Conservation (phyloP, 768 basidiomycete genomes). For the Pisolithus microcarpus region DNA sequence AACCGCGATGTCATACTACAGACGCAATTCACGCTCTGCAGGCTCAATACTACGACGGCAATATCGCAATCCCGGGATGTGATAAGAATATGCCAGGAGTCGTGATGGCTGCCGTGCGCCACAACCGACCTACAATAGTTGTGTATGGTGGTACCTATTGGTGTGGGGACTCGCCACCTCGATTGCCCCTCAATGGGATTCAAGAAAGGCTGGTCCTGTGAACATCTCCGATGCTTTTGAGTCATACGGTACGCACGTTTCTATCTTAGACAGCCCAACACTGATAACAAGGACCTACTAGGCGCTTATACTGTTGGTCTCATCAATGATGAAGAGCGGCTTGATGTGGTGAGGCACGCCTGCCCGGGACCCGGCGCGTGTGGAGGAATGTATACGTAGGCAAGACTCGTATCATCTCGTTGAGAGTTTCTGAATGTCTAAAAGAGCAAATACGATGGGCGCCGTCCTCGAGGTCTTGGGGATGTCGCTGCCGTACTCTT, state of each 20-base stretch:
- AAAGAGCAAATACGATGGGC: constrained; percentile 85
- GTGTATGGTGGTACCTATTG: constrained; percentile 84
- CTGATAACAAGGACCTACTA: constrained; percentile 20
- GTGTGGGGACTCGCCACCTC: constrained; percentile 63
- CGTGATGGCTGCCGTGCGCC: constrained; percentile 77
- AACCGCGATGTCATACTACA: not conserved
- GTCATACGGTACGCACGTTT: constrained; percentile 52
- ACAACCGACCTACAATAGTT: constrained; percentile 84
- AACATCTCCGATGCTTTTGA: constrained; percentile 84
- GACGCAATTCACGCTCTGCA: constrained; percentile 17
- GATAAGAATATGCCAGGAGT: constrained; percentile 94
- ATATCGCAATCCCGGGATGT: constrained; percentile 81
- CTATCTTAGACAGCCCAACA: not conserved
- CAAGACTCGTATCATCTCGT: constrained; percentile 3
- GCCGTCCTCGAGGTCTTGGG: constrained; percentile 78
- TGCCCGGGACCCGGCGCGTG: constrained; percentile 83
- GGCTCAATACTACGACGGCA: constrained; percentile 87
- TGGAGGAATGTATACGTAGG: constrained; percentile 82
- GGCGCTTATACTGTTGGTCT: constrained; percentile 72
- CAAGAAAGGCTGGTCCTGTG: constrained; percentile 71
- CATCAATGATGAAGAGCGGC: constrained; percentile 72
- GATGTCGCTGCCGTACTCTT: constrained; percentile 78
- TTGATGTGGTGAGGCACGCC: constrained; percentile 80
- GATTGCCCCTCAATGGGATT: constrained; percentile 78
- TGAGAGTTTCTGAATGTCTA: not conserved